Conservation (phyloP, 2,329 filamentous ascomycete species). For the Microcyclospora pomicola region DNA sequence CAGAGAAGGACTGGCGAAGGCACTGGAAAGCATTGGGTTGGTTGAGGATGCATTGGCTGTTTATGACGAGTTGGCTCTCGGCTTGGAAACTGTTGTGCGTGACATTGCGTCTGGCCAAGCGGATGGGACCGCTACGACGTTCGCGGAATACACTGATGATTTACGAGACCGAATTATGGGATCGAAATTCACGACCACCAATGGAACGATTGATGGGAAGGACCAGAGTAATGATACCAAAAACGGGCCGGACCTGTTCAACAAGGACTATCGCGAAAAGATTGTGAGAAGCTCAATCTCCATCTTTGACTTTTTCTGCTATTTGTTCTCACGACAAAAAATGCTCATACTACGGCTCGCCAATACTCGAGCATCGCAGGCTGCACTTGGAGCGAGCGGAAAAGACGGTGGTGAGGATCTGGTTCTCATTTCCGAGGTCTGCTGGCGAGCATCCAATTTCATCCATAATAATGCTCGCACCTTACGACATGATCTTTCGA, state of each 20-base stretch:
- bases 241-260: conserved; percentile 16
- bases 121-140: conserved; percentile 55
- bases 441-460: conserved; percentile 68
- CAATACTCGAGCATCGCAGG: conserved; percentile 41
- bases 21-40: conserved; percentile 89
- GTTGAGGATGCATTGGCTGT: conserved; percentile 90
- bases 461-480: conserved; percentile 67
- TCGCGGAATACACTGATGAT: conserved; percentile 61
- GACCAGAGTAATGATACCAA: conserved; percentile 5
- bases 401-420: conserved; percentile 49
- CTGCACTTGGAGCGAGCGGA: conserved; percentile 23
- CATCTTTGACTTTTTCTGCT: conserved; percentile 85
- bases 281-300: conserved; percentile 94
- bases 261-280: conserved; percentile 76
- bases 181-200: conserved; percentile 5
- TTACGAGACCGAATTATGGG: conserved; percentile 30
- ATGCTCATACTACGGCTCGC: conserved; percentile 67
- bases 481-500: conserved; percentile 58
- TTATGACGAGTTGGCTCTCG: conserved; percentile 86
- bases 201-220: conserved; percentile 6
- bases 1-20: conserved; percentile 84
- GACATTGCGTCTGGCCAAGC: conserved; percentile 52
- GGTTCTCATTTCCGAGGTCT: conserved; percentile 70
- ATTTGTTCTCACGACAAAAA: conserved; percentile 83
- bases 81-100: conserved; percentile 66